These are phyloP conservation scores for Lentinula edodes DNA, from an alignment of 768 basidiomycete species.

Conservation along the genomic window DNA sequence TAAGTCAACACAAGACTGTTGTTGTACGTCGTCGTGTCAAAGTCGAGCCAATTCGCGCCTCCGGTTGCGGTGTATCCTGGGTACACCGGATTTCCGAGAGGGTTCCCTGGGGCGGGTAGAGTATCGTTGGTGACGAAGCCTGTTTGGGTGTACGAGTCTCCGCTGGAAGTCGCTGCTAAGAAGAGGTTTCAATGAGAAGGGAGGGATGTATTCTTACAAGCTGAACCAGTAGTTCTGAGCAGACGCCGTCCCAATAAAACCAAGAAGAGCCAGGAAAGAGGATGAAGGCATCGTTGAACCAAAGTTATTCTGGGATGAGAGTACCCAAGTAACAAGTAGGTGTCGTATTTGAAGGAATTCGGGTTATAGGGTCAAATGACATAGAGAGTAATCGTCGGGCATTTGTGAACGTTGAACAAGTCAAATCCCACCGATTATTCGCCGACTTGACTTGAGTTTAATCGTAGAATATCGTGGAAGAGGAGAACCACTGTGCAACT, in stretches of 20 bases:
- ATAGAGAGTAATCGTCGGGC: background rate
- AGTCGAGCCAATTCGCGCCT: constrained; percentile 58
- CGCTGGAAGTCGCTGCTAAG: constrained; percentile 22
- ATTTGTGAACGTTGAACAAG: background rate
- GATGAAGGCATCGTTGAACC: background rate
- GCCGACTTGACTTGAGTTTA: background rate
- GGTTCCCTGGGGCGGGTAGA: constrained; percentile 40
- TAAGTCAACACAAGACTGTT: constrained; percentile 50
- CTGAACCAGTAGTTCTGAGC: constrained; percentile 48
- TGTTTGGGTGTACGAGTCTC: constrained; percentile 57
- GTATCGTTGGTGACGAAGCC: constrained; percentile 36
- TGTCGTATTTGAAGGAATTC: background rate
- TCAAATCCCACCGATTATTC: background rate
- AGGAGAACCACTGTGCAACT: background rate
- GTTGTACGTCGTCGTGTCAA: constrained; percentile 46
- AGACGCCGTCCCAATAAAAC: background rate
- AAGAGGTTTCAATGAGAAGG: background rate
- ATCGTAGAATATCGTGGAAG: background rate
- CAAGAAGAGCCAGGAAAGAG: background rate
- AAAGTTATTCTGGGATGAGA: background rate
- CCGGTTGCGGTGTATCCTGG: constrained; percentile 50
- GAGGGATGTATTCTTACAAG: constrained; percentile 32
- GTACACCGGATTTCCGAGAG: constrained; percentile 49
- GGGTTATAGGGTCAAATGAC: background rate
- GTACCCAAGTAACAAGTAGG: background rate